phyloP scores from a whole-genome alignment of 352 stramenopile species.

The Phytopythium litorale region DNA sequence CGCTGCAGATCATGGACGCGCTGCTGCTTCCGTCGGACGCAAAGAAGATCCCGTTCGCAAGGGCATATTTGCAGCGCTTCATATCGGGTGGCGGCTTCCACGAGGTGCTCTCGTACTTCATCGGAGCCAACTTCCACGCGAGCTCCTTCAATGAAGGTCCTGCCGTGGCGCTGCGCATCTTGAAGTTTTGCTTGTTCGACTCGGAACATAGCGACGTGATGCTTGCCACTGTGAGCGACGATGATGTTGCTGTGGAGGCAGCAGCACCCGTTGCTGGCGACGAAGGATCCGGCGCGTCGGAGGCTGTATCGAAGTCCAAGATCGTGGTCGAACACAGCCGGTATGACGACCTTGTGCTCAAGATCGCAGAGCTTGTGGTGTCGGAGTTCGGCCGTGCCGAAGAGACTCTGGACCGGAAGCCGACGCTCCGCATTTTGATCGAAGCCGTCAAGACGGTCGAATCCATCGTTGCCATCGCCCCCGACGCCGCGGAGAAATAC shows the following conservation, averaged over 20 bases:
- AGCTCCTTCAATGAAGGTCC: conserved; percentile 82
- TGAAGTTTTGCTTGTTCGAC: conserved; percentile 85
- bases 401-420: conserved; percentile 34
- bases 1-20: conserved; percentile 84
- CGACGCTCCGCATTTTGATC: conserved; percentile 71
- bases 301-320: conserved; percentile 21
- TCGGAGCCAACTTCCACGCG: conserved; percentile 59
- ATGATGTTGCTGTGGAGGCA: not conserved
- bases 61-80: conserved; percentile 67
- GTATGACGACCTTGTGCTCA: conserved; percentile 70
- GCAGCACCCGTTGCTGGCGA: conserved; percentile 6
- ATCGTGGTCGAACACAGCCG: conserved; percentile 52
- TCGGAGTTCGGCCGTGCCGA: conserved; percentile 55
- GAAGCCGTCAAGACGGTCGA: conserved; percentile 82
- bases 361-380: conserved; percentile 76
- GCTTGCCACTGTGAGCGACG: conserved; percentile 20
- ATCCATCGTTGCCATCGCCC: conserved; percentile 69
- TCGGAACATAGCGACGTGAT: conserved; percentile 48
- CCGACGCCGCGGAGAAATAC: conserved; percentile 63
- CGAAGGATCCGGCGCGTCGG: not conserved
- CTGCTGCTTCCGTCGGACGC: conserved; percentile 69
- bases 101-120: conserved; percentile 82
- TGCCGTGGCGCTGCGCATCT: conserved; percentile 74
- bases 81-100: conserved; percentile 74
- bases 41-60: conserved; percentile 51